A percentile compares a stretch with the other conserved stretches of the same genome.
phyloP scores from a whole-genome alignment of 1,284 basidiomycete species.

The Sparassis latifolia region DNA sequence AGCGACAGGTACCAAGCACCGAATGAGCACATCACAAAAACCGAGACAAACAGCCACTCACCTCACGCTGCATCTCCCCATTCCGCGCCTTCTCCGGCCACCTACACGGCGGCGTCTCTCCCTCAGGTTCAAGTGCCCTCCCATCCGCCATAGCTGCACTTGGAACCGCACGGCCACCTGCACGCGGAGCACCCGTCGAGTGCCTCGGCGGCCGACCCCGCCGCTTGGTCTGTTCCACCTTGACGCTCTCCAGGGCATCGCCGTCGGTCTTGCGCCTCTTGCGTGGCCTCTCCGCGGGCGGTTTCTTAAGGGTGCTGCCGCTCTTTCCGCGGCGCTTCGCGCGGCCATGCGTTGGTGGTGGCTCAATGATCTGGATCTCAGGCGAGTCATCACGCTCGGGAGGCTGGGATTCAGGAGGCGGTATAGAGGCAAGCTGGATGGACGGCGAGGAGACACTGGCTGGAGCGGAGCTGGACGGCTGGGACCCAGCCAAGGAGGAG shows the following conservation, averaged over 20 bases:
- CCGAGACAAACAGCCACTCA: slow-evolving; percentile 1
- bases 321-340: not conserved
- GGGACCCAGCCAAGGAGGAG: too few relatives aligned
- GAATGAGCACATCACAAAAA: not conserved
- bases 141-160: not conserved
- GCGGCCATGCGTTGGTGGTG: not conserved
- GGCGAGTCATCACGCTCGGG: not conserved
- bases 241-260: not conserved
- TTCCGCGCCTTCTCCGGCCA: slow-evolving; percentile 9
- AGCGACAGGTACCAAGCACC: not conserved
- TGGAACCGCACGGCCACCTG: not conserved
- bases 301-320: not conserved
- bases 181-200: not conserved
- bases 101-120: not conserved
- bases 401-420: not conserved
- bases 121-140: not conserved
- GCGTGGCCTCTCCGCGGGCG: not conserved
- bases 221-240: not conserved
- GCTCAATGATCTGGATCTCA: slow-evolving; percentile 5
- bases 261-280: slow-evolving; percentile 9
- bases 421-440: too few relatives aligned
- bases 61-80: slow-evolving; percentile 8
- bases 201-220: not conserved
- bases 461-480: too few relatives aligned
- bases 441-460: too few relatives aligned